A percentile compares a stretch with the other conserved stretches of the same genome.
These are phyloP conservation scores for Aleurites moluccanus DNA, from an alignment of 441 rosid species.

Conservation along the genomic window DNA sequence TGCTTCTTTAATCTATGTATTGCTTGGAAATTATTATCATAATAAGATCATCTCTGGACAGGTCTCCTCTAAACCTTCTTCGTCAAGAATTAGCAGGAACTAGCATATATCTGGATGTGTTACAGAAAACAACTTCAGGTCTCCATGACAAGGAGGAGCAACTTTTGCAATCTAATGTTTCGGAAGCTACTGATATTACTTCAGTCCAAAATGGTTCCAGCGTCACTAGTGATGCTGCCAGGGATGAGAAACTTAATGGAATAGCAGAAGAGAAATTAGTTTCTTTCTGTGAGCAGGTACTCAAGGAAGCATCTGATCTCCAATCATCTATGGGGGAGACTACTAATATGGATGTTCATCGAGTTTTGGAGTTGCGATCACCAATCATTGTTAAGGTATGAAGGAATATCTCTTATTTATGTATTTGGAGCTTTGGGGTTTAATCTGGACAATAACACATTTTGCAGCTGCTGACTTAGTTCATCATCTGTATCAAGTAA, in stretches of 20 bases:
- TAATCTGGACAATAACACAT: background rate
- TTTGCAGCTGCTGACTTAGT: background rate
- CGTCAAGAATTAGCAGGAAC: conserved; percentile 96
- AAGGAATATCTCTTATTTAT: background rate
- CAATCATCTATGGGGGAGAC: conserved; percentile 82
- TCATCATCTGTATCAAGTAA: background rate
- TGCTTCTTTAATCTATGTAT: background rate
- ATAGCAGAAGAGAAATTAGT: conserved; percentile 87
- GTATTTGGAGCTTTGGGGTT: background rate
- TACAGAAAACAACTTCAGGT: conserved; percentile 80
- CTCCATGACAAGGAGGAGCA: conserved; percentile 32
- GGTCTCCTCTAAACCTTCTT: conserved; percentile 94
- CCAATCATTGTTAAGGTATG: conserved; percentile 93
- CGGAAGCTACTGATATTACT: conserved; percentile 32
- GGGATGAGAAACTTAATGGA: conserved; percentile 62
- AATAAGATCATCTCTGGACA: conserved; percentile 36
- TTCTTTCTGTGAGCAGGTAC: conserved; percentile 88
- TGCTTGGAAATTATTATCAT: conserved; percentile 15
- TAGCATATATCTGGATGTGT: conserved; percentile 79
- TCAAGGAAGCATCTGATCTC: conserved; percentile 85
- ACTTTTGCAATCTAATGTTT: conserved; percentile 31
- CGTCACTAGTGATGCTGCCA: conserved; percentile 23
- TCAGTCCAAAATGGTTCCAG: conserved; percentile 29
- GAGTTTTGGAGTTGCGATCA: conserved; percentile 88
- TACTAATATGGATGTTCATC: conserved; percentile 86